Base-by-base conservation (phyloP, 495 filamentous ascomycete species). In the Hypoxylon perforatum region DNA sequence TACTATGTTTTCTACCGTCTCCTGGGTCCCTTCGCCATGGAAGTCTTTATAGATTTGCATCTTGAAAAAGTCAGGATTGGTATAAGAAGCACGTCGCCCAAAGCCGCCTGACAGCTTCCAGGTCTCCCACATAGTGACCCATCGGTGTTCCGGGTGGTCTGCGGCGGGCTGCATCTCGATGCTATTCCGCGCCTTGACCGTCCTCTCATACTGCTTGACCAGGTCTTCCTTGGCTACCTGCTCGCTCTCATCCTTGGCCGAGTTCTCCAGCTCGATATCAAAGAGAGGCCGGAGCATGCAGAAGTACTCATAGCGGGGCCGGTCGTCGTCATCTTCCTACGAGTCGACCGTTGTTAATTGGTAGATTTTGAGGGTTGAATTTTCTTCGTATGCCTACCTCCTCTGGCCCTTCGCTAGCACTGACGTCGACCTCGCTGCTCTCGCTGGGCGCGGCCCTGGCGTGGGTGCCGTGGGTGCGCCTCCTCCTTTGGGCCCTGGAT, bases 261-360 rank as follows among this genome's bases (percentile, higher is more conserved):
- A 21, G 14, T 69, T 69, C 55, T 69, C 65, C 46, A 60, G 60
- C 45, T 69, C 42, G 14, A 69, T 56, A 30, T 69, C 65, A 56
- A 63, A 69, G 65, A 69, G 63, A 0, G 65, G 65, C 17, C 65
- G 59, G 36, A 63, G 50, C 59, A 60, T 63, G 59, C 65, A 69
- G 25, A 50, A 63, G 30, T 63, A 63, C 3, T 59, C 55, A 63
- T 49, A 60, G 21, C 48, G 51, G 23, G 48, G 59, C 11, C 59
- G 59, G n/a, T 33, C 47, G 12, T 51, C 49, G 0, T 69, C 65
- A 12, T 54, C 15, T 14, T 45, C 11, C 60, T 69, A 39, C 21
- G 52, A 28, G 14, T 48, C 53, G 61, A 61, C 33, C 3, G 21
- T n/a, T 19, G 48, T 19, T 17, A 44, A 5, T 3, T 17, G 38